Base-by-base conservation (phyloP, 805 yeast genomes). In the Candida verbasci region DNA sequence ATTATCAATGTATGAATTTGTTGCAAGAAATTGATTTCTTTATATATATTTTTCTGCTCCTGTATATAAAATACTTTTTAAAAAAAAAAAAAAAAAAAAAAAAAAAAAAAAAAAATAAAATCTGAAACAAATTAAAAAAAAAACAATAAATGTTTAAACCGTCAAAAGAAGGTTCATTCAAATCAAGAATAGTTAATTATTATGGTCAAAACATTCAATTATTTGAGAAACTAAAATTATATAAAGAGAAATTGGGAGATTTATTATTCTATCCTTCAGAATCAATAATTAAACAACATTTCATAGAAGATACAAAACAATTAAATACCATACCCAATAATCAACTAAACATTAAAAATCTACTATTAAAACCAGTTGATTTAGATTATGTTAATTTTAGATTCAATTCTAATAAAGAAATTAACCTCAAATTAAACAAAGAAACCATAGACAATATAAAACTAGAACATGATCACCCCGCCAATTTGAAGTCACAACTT, bases 151-250 rank as follows among this genome's bases (percentile, higher is more conserved):
- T 37, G 39, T 37, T 26, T 8, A 40, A 39, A 31, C 37, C 38
- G 31, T 26, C 43, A 27, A 41, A 55, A 29, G 65, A 59, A 39
- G 34, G 51, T 17, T 42, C 62, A 1, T 50, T 55, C 40, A 58
- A 55, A 35, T 47, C 60, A 2, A 45, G 70, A 36, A 61, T 65
- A 40, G 51, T 53, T 20, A 57, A 53, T 42, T 53, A 53, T 34
- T 79, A 68, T 50, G 89, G 89, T 0, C 49, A 57, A 18, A 70
- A 76, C 44, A 66, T 63, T 24, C 53, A 52, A 1, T 65, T 65
- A 35, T 62, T 75, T 28, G 53, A 71, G 9, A 53, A 55, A 12
- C 55, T 75, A 3, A 55, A 74, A 3, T 54, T 65, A 17, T 62
- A 69, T 24, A 72, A 81, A 40, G 64, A 60, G 12, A 58, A 56